Base-by-base conservation (phyloP, 1,284 basidiomycete species). In the Cutaneotrichosporon sp. region DNA sequence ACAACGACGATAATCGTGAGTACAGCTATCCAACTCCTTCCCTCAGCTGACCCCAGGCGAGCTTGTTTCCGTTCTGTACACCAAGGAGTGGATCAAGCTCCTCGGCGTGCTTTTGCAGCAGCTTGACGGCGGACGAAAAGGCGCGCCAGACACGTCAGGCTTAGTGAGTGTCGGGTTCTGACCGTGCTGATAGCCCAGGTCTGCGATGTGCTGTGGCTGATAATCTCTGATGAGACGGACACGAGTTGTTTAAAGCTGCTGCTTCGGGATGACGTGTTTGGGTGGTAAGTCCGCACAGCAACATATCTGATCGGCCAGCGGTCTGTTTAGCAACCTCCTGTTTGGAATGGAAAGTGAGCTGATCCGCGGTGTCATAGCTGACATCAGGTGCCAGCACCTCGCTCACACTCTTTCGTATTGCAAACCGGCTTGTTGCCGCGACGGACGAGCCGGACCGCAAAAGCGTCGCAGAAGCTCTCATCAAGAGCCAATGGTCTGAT, bases 171-270 rank as follows among this genome's bases (percentile, higher is more conserved):
- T 13, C 7, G 20, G 7, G 13, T 10, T 13, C 1, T 5, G 13
- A n/a, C 12, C 8, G 17, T 17, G 13, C 18, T n/a, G 22, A 26
- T 17, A 37, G n/a, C 9, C 3, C 36, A 26, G 46, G 35, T 33
- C 14, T 33, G 20, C 3, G 46, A 47, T 7, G 12, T 47, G 12
- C 34, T 47, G 13, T 23, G 15, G 17, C 14, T 35, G 15, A 33
- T 51, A 22, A 36, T 26, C 10, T 46, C 47, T 41, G 23, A 40
- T n/a, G 20, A 40, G n/a, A 26, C 39, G 41, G 23, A 41, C 39
- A 40, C 51, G n/a, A 46, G 35, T 21, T 46, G 49, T 42, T 33
- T 37, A 41, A 36, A 37, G 43, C 34, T 47, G 35, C 20, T 47
- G 18, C 36, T 38, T 18, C 13, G 14, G 3, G 22, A 44, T 9